A percentile compares a stretch with the other conserved stretches of the same genome.
phyloP scores from a whole-genome alignment of 176 grass and related monocot genomes.

The Avena eriantha region DNA sequence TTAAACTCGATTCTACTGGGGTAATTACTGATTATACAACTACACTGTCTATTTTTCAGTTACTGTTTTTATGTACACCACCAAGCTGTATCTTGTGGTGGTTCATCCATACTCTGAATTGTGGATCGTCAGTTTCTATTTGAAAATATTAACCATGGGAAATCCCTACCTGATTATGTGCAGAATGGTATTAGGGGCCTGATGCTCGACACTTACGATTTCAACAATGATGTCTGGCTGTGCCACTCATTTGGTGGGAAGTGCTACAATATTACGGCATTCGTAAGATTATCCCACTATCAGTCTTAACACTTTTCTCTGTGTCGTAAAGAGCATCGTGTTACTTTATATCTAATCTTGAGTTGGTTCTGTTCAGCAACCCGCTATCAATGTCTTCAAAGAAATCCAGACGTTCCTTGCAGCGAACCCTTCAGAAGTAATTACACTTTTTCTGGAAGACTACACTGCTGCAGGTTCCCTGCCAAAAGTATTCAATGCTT shows the following conservation, averaged over 20 bases:
- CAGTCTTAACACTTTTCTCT: not conserved
- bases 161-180: slow-evolving; percentile 37
- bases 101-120: not conserved
- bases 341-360: slow-evolving; percentile 36
- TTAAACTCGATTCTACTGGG: slow-evolving; percentile 20
- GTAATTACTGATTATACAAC: not conserved
- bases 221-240: slow-evolving; percentile 84
- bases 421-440: slow-evolving; percentile 78
- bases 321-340: not conserved
- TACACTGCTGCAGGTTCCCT: slow-evolving; percentile 74
- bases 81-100: not conserved
- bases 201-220: slow-evolving; percentile 97
- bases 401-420: slow-evolving; percentile 84
- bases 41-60: not conserved
- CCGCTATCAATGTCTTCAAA: slow-evolving; percentile 73
- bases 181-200: slow-evolving; percentile 92
- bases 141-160: slow-evolving; percentile 7
- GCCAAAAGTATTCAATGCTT: slow-evolving; percentile 80
- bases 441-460: slow-evolving; percentile 93
- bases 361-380: slow-evolving; percentile 65
- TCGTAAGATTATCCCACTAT: slow-evolving; percentile 54
- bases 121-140: not conserved
- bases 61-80: not conserved
- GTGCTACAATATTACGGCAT: slow-evolving; percentile 81
- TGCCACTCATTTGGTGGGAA: slow-evolving; percentile 74